Evolutionary conservation across 2,329 filamentous ascomycete genomes (phyloP).

Genomic region (Didymella keratinophila): DNA sequence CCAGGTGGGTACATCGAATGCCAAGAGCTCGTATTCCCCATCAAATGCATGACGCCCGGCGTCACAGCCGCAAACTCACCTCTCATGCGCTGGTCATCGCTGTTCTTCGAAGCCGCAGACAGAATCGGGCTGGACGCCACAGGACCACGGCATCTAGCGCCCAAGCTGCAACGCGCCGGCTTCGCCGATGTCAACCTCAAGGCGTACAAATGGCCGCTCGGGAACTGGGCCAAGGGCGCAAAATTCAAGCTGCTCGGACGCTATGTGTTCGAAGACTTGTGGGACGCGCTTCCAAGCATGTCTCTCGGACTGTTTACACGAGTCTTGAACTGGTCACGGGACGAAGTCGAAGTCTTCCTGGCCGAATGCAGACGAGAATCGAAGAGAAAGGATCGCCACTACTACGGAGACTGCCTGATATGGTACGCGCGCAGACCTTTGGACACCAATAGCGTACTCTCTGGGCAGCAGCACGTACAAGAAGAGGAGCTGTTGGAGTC

Average conservation of each 20-base stretch:
- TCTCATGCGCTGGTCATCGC: conserved; percentile 37
- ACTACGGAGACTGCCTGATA: conserved; percentile 35
- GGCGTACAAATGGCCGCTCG: conserved; percentile 44
- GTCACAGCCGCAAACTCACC: conserved; percentile 35
- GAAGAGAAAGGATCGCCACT: conserved; percentile 38
- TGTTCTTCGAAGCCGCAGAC: conserved; percentile 36
- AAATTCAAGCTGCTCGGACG: conserved; percentile 40
- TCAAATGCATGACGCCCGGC: conserved; percentile 33
- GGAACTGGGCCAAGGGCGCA: conserved; percentile 43
- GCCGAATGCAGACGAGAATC: conserved; percentile 37
- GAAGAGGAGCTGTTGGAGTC: conserved; percentile 36
- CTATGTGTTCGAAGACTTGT: conserved; percentile 38
- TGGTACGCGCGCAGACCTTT: conserved; percentile 38
- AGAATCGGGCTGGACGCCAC: conserved; percentile 51
- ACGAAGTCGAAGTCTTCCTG: conserved; percentile 42
- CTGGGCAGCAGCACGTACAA: conserved; percentile 22
- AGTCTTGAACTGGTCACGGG: conserved; percentile 38
- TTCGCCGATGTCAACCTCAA: conserved; percentile 42
- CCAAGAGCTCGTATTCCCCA: conserved; percentile 52
- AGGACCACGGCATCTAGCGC: conserved; percentile 50
- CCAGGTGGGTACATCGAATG: conserved; percentile 62
- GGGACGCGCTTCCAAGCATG: conserved; percentile 39
- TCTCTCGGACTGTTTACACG: conserved; percentile 40
- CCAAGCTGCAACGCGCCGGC: conserved; percentile 33
- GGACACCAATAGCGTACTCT: conserved; percentile 2